phyloP scores from a whole-genome alignment of 2,329 filamentous ascomycete genomes.

The Fusarium citri region DNA sequence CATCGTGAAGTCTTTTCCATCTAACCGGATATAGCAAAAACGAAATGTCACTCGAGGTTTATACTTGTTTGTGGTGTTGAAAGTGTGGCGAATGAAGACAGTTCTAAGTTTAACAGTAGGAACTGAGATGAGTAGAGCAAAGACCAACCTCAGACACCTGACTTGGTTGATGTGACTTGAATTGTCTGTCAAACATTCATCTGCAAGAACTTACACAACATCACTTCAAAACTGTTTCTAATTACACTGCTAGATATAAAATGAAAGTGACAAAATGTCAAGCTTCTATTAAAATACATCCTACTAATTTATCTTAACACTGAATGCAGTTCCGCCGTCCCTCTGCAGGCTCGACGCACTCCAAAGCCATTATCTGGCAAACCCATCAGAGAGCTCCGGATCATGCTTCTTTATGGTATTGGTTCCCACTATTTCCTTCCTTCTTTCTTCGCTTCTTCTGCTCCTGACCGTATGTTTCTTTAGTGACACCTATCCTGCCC shows the following conservation, averaged over 20 bases:
- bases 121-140: slow-evolving; percentile 13
- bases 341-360: slow-evolving; percentile 37
- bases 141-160: slow-evolving; percentile 18
- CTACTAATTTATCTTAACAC: slow-evolving; percentile 50
- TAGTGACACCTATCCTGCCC: slow-evolving; percentile 44
- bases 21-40: neutral
- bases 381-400: slow-evolving; percentile 22
- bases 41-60: neutral
- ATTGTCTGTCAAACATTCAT: neutral
- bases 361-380: slow-evolving; percentile 21
- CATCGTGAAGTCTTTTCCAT: slow-evolving; percentile 46
- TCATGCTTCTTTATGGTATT: slow-evolving; percentile 46
- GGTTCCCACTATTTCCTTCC: slow-evolving; percentile 34
- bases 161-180: slow-evolving; percentile 11
- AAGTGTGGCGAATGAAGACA: slow-evolving; percentile 25
- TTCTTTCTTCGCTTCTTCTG: slow-evolving; percentile 41
- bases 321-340: slow-evolving; percentile 35
- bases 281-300: slow-evolving; percentile 59
- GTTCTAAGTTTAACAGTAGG: neutral
- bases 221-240: neutral
- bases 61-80: slow-evolving; percentile 1
- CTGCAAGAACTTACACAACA: neutral
- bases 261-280: slow-evolving; percentile 39
- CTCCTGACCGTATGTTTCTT: slow-evolving; percentile 43
- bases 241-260: neutral